Conservation (phyloP, 2,329 filamentous ascomycete genomes). For the Aspergillus jensenii region DNA sequence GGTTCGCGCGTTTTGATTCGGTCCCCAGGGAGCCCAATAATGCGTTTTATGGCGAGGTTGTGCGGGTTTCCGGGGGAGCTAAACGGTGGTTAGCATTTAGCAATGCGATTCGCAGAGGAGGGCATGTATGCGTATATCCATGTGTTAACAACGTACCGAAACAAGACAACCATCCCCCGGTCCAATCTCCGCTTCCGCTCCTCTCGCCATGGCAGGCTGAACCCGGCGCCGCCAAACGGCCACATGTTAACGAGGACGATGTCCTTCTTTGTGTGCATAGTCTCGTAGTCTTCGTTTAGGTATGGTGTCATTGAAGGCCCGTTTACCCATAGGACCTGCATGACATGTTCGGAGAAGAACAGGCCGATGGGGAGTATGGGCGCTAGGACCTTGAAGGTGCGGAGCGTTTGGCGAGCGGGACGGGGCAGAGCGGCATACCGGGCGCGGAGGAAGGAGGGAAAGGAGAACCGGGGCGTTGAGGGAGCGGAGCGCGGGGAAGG, state of each 20-base stretch:
- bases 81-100: neutral
- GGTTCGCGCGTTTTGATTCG: conserved; percentile 65
- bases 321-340: conserved; percentile 43
- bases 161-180: conserved; percentile 73
- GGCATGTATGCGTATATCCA: neutral
- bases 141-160: conserved; percentile 39
- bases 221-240: conserved; percentile 50
- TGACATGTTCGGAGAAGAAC: conserved; percentile 42
- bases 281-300: conserved; percentile 65
- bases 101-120: neutral
- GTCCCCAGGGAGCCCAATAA: conserved; percentile 80
- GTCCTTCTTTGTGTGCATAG: conserved; percentile 39
- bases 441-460: conserved; percentile 28
- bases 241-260: conserved; percentile 45
- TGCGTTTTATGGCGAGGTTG: conserved; percentile 72
- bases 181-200: conserved; percentile 55
- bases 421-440: conserved; percentile 29
- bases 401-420: conserved; percentile 25
- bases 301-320: conserved; percentile 73
- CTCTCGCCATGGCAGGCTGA: conserved; percentile 43
- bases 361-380: conserved; percentile 39
- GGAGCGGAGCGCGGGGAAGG: neutral
- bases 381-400: conserved; percentile 29
- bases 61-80: conserved; percentile 73
- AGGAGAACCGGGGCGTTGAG: conserved; percentile 10